Evolutionary conservation across 768 basidiomycete genomes (phyloP).

Genomic region (Chiua virens): DNA sequence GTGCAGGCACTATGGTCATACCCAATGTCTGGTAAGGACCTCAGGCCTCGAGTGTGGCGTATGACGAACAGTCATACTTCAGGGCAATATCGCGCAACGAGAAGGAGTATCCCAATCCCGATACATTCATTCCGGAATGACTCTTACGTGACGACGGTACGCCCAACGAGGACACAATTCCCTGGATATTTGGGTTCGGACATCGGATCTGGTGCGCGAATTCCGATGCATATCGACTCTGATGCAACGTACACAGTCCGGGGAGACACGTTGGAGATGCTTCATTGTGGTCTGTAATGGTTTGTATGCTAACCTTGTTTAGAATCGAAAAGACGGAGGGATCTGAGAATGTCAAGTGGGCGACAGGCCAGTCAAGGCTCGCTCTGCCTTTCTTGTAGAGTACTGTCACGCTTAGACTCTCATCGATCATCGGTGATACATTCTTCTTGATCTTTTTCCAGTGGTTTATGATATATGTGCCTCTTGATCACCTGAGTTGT

Average conservation of each 20-base stretch:
- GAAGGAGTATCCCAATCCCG: conserved; percentile 31
- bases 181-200: conserved; percentile 16
- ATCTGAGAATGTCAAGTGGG: conserved; percentile 10
- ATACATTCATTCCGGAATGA: conserved; percentile 3
- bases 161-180: conserved; percentile 6
- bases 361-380: conserved; percentile 8
- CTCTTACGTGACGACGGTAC: conserved; percentile 25
- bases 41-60: too few species aligned
- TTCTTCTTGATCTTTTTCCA: neutral
- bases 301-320: conserved; percentile 11
- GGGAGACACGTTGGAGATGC: conserved; percentile 19
- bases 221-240: neutral
- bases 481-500: too few species aligned
- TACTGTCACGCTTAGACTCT: neutral
- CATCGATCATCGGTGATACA: conserved; percentile 7
- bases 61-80: neutral
- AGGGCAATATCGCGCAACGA: conserved; percentile 44
- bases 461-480: neutral
- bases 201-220: conserved; percentile 13
- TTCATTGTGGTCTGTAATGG: conserved; percentile 18
- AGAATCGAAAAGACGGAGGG: conserved; percentile 12
- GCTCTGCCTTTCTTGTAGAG: neutral
- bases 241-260: neutral
- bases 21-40: conserved; percentile 5
- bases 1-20: conserved; percentile 2